Conservation (phyloP, 495 filamentous ascomycete species). For the Neurospora discreta region DNA sequence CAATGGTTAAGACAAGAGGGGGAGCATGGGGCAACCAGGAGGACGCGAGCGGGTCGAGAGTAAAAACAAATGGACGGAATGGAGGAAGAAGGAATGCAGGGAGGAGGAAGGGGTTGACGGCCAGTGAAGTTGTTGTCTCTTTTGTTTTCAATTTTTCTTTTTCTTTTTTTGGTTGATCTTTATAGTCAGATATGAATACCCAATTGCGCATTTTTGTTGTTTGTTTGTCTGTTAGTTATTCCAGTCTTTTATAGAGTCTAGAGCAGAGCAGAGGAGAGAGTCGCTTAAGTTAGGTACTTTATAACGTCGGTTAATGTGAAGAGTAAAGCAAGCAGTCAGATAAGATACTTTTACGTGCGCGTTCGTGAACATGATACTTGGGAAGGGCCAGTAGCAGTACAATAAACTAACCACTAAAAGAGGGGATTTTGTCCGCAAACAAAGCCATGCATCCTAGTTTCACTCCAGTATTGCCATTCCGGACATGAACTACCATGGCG, state of each 20-base stretch:
- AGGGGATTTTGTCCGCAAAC: too few relatives aligned
- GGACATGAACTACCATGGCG: too few relatives aligned
- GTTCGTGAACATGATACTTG: too few relatives aligned
- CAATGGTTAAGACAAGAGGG: background rate
- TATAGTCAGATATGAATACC: slow-evolving; percentile 9
- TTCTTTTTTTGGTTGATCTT: background rate
- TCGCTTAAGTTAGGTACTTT: background rate
- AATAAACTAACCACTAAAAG: too few relatives aligned
- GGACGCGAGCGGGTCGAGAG: background rate
- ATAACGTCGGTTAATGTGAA: background rate
- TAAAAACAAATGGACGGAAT: background rate
- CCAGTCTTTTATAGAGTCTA: background rate
- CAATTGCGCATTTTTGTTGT: background rate
- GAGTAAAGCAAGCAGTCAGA: background rate
- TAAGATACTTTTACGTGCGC: background rate
- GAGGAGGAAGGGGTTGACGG: background rate
- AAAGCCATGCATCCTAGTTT: too few relatives aligned
- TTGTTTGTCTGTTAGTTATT: background rate
- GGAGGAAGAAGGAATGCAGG: background rate
- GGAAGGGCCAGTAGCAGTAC: too few relatives aligned
- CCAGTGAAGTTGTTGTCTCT: background rate
- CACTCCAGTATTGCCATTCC: too few relatives aligned
- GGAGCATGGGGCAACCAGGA: background rate
- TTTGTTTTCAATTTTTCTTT: background rate
- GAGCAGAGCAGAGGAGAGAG: background rate